Base-by-base conservation (phyloP, 2,329 filamentous ascomycete genomes). In the Sphaerulina vaccinii region DNA sequence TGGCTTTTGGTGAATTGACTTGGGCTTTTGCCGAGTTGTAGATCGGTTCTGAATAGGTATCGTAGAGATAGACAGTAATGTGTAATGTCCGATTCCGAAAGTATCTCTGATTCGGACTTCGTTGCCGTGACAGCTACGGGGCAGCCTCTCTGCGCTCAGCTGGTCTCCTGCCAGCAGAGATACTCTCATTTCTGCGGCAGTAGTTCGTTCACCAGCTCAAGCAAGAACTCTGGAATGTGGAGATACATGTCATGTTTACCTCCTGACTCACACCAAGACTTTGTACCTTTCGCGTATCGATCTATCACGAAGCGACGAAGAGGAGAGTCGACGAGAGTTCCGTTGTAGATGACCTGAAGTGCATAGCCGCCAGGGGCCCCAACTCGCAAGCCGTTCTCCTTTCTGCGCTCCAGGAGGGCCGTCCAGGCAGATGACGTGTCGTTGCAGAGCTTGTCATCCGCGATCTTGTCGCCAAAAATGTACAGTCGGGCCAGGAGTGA, bases 1-100 rank as follows among this genome's bases (percentile, higher is more conserved):
- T 54, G 32, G 57, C 57, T 16, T 32, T 60, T 40, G 57, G 39
- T 5, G 55, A 46, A 6, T 43, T 60, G 55, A 54, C 50, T 35
- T 60, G 57, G 57, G 46, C 45, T 9, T 60, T 60, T 43, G 52
- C 55, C 3, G 55, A 58, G 38, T 33, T 59, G 36, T 59, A 54
- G 47, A 16, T 7, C 5, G n/a, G 5, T 27, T 19, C 22, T 7
- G 38, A 10, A 37, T 18, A 18, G 16, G 37, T 7, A 8, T 11
- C 19, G 15, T 18, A 40, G n/a, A n/a, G 15, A 38, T 48, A 38
- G 23, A 24, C 29, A n/a, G n/a, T 52, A 48, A 52, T 52, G 21
- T 49, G 33, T 41, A 40, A 38, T 52, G 15, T 13, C 27, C n/a
- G n/a, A n/a, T n/a, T n/a, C n/a, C n/a, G n/a, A n/a, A n/a, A n/a